phyloP scores from a whole-genome alignment of 345 rosid genomes.

The Murraya paniculata region DNA sequence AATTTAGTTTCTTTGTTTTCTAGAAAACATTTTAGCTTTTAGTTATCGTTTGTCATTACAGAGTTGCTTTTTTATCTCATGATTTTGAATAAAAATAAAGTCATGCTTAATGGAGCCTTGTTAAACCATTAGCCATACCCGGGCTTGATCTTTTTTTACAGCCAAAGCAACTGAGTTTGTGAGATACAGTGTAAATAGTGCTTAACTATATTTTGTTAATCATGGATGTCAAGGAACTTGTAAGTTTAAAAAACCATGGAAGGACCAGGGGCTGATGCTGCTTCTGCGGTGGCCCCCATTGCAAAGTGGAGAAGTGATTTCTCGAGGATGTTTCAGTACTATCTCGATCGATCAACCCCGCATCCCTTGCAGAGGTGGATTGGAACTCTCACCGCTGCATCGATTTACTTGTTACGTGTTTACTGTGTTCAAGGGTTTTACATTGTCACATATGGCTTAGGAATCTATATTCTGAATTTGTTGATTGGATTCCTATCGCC shows the following conservation, averaged over 20 bases:
- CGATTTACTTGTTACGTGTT: conserved; percentile 38
- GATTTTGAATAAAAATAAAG: background rate
- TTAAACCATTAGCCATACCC: background rate
- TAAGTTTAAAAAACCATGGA: conserved; percentile 26
- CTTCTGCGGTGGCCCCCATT: conserved; percentile 33
- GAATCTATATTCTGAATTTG: conserved; percentile 46
- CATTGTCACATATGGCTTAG: conserved; percentile 41
- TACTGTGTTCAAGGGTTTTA: conserved; percentile 41
- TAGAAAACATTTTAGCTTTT: background rate
- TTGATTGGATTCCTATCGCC: conserved; percentile 54
- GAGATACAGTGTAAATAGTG: background rate
- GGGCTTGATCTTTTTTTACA: too few relatives aligned
- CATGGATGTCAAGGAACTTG: conserved; percentile 11
- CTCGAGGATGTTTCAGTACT: conserved; percentile 47
- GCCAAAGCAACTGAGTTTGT: background rate
- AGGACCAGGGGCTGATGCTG: conserved; percentile 32
- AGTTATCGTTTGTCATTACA: background rate
- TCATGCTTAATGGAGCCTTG: background rate
- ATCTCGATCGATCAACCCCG: conserved; percentile 55
- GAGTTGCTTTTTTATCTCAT: background rate
- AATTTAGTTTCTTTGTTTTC: too few relatives aligned
- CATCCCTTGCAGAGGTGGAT: conserved; percentile 42
- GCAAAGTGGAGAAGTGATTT: conserved; percentile 48
- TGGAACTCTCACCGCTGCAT: conserved; percentile 34
- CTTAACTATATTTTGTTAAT: background rate